Base-by-base conservation (phyloP, 495 filamentous ascomycete genomes). In the Trichocladium antarcticum region DNA sequence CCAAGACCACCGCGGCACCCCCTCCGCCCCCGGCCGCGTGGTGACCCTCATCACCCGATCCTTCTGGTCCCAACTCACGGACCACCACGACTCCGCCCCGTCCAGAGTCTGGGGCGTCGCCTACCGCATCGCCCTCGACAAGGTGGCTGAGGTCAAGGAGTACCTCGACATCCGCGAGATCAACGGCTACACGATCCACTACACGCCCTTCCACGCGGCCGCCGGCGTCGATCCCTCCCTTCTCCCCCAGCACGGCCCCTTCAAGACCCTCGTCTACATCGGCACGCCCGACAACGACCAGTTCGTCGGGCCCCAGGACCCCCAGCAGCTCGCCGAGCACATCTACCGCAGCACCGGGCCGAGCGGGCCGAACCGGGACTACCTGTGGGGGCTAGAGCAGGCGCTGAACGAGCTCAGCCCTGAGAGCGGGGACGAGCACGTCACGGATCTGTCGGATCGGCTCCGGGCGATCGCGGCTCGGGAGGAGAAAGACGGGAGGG, bases 81-180 rank as follows among this genome's bases (percentile, higher is more conserved):
- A 98, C 58, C 73, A 78, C 41, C 70, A 82, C 59, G 68, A 71
- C 59, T 58, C 74, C 51, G 67, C 80, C 37, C 66, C 79, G 39
- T 70, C 85, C 48, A 68, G 67, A 56, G 85, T 94, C 53, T 95
- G 89, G 87, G 93, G 93, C 47, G 85, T 83, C 4, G 90, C 89
- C 35, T 99, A 96, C 67, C 87, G 89, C 56, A 96, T 99, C 56
- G 69, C 78, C 6, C 58, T 80, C 9, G 68, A 73, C 1, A 76
- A 82, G 50, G 85, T 92, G 14, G 74, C 78, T 50, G 84, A 89
- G 68, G 93, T 95, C 3, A 82, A 85, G 49, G 75, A 84, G 45
- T 68, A 96, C 64, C 87, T 99, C 31, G 89, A 97, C 61, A 89
- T 95, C 48, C 83, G 93, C 12, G 93, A 99, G 68, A 95, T 96